Conservation (phyloP, 2,329 filamentous ascomycete genomes). For the Clathrospora elynae region DNA sequence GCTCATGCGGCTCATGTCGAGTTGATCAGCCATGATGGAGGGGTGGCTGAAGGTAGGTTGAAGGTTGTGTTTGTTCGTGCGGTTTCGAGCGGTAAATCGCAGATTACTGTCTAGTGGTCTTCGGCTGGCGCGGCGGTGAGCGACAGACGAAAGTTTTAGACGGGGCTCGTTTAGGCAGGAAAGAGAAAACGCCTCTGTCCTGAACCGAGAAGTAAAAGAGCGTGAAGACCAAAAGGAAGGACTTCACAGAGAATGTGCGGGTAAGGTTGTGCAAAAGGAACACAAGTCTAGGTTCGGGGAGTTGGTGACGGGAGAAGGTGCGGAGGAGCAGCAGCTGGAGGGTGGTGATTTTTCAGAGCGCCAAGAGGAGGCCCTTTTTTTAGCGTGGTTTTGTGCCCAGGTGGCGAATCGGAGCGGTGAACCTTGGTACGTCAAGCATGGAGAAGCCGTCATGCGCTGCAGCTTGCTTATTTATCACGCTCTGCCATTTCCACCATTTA, state of each 20-base stretch:
- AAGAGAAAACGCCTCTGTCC: constrained; percentile 47
- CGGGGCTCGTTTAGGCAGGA: constrained; percentile 49
- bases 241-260: constrained; percentile 45
- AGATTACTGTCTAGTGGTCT: constrained; percentile 31
- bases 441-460: constrained; percentile 10
- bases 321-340: constrained; percentile 21
- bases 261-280: constrained; percentile 40
- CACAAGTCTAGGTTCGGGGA: constrained; percentile 36
- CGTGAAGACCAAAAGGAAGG: constrained; percentile 50
- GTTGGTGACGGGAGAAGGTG: constrained; percentile 35
- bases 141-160: constrained; percentile 45
- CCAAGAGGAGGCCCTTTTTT: too few species aligned
- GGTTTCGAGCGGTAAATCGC: constrained; percentile 14
- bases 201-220: constrained; percentile 49
- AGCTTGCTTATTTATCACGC: constrained; percentile 13
- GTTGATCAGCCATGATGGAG: constrained; percentile 59
- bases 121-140: constrained; percentile 39
- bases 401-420: constrained; percentile 38
- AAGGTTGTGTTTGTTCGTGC: constrained; percentile 6
- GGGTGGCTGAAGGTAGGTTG: constrained; percentile 16
- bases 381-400: too few species aligned
- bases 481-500: too few species aligned
- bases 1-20: constrained; percentile 79
- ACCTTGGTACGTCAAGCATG: too few species aligned
- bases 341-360: too few species aligned